Percentiles rank a stretch among this genome's conserved stretches.
These are phyloP conservation scores for Leucocoprinus leucothites DNA, from an alignment of 768 basidiomycete species.

Conservation along the genomic window DNA sequence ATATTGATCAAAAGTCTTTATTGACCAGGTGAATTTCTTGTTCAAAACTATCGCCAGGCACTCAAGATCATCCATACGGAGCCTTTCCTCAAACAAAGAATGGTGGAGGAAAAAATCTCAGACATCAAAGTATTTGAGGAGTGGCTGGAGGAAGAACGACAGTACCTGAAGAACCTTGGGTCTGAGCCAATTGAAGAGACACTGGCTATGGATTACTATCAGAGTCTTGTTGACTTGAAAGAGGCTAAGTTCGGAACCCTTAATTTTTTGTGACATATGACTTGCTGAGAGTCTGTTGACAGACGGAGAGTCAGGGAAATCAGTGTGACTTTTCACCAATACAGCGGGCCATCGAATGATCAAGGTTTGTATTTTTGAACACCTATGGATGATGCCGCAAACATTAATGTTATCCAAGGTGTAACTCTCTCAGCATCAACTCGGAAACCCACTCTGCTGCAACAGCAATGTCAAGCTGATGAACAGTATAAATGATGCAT, in stretches of 20 bases:
- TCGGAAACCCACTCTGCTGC: no score
- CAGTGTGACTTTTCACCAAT: neutral
- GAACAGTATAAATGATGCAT: no score
- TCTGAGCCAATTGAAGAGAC: constrained; percentile 17
- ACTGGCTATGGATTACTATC: constrained; percentile 18
- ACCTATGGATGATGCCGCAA: no score
- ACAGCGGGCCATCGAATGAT: neutral
- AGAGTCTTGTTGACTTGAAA: constrained; percentile 6
- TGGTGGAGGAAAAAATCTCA: neutral
- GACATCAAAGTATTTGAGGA: neutral
- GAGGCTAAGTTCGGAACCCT: neutral
- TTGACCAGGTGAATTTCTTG: neutral
- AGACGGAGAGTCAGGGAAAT: neutral
- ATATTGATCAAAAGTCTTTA: no score
- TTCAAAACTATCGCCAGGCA: neutral
- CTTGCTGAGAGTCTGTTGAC: neutral
- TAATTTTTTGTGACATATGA: neutral
- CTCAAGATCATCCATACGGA: neutral
- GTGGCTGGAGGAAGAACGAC: constrained; percentile 18
- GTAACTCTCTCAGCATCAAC: no score
- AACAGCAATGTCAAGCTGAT: no score
- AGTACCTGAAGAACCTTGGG: constrained; percentile 10
- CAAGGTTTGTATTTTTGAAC: no score
- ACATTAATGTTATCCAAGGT: no score
- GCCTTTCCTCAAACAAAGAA: neutral